Conservation (phyloP, 495 filamentous ascomycete genomes). For the Penicillium egyptiacum region DNA sequence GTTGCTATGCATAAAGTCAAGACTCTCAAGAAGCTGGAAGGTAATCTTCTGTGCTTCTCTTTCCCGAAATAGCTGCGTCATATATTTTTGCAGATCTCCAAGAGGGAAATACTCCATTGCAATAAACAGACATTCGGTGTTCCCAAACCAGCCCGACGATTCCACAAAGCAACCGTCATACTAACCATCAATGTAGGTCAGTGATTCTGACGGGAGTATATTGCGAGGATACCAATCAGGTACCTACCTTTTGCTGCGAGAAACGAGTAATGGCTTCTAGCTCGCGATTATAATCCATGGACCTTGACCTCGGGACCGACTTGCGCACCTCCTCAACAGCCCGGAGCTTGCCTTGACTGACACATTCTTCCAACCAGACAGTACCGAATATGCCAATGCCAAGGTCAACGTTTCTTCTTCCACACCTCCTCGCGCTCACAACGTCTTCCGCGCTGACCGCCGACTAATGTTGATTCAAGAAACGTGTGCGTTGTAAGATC, state of each 20-base stretch:
- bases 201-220: background rate
- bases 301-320: background rate
- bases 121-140: constrained; percentile 15
- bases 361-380: constrained; percentile 16
- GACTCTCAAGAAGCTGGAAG: constrained; percentile 22
- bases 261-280: constrained; percentile 3
- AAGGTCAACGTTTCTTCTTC: background rate
- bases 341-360: constrained; percentile 6
- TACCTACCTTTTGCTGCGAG: constrained; percentile 9
- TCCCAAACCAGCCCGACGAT: constrained; percentile 18
- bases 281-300: background rate
- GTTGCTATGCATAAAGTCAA: constrained; percentile 30
- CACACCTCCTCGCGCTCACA: background rate
- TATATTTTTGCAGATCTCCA: constrained; percentile 18
- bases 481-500: constrained; percentile 21
- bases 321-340: constrained; percentile 19
- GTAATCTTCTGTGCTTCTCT: constrained; percentile 20
- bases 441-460: background rate
- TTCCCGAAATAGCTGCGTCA: constrained; percentile 14
- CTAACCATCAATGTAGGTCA: background rate
- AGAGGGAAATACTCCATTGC: constrained; percentile 34
- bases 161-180: constrained; percentile 8
- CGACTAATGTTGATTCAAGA: constrained; percentile 14
- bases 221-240: background rate
- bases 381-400: constrained; percentile 18